Evolutionary conservation across 805 yeast species (phyloP).

Genomic region (Suhomyces emberorum): DNA sequence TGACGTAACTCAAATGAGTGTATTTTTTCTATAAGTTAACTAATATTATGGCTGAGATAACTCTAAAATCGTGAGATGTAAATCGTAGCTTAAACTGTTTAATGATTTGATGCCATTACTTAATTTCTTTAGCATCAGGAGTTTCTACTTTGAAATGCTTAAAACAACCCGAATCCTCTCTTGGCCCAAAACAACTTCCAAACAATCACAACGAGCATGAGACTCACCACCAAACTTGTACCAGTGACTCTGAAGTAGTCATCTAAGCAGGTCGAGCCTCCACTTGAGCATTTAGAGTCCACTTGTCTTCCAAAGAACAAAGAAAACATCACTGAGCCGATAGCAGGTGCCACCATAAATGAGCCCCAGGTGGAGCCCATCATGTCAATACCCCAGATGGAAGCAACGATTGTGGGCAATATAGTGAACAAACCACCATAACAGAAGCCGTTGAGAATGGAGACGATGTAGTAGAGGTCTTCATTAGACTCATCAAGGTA

Average conservation of each 20-base stretch:
- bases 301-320: conserved; percentile 62
- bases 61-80: too few relatives aligned
- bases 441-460: conserved; percentile 59
- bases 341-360: conserved; percentile 83
- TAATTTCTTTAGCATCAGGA: too few relatives aligned
- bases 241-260: conserved; percentile 28
- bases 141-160: too few relatives aligned
- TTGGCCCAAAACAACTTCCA: conserved; percentile 32
- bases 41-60: too few relatives aligned
- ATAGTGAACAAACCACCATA: conserved; percentile 86
- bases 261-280: conserved; percentile 19
- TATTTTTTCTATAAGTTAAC: too few relatives aligned
- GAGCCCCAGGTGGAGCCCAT: conserved; percentile 94
- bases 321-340: conserved; percentile 71
- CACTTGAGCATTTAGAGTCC: conserved; percentile 40
- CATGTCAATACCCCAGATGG: conserved; percentile 83
- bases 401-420: conserved; percentile 79
- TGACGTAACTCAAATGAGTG: too few relatives aligned
- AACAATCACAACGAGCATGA: conserved; percentile 19
- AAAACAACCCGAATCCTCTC: conserved; percentile 27
- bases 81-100: too few relatives aligned
- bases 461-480: conserved; percentile 16
- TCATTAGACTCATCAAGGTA: conserved; percentile 1
- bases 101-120: too few relatives aligned
- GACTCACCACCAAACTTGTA: conserved; percentile 22